Base-by-base conservation (phyloP, 192 early-diverging fungal genomes). In the Backusella parvicylindrica region DNA sequence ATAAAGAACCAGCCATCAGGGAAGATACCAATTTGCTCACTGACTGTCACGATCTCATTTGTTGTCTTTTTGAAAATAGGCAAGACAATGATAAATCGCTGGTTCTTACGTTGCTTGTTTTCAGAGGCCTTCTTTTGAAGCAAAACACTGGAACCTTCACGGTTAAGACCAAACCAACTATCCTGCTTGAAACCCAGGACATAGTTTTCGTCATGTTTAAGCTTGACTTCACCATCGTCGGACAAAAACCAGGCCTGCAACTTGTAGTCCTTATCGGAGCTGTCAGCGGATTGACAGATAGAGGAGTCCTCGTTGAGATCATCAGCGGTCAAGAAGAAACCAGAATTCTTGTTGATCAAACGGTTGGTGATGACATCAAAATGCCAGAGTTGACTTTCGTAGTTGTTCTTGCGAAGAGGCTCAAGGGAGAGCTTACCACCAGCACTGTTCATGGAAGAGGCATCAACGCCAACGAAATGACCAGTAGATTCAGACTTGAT, bases 1-100 rank as follows among this genome's bases (percentile, higher is more conserved):
- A 83, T 74, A 63, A 81, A 83, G 66, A 83, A 83, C 73, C 73
- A 83, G 8, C 80, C 80, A 60, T 77, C 76, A 49, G 75, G 79
- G 70, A 80, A 80, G 3, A 68, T 26, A 56, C 65, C 70, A 21
- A 50, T 23, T 2, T 41, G 69, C 8, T 77, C 69, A 43, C 32
- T 49, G 9, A 49, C 35, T 1, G 70, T 72, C 5, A 32, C 56
- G 30, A 73, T 40, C 35, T 64, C 31, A 23, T 5, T 65, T 2
- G 36, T 40, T 23, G 49, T 64, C 41, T 77, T 65, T 31, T 77
- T 77, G 76, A 77, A 77, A 41, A 78, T 72, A 35, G 77, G 77
- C 12, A 78, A 56, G 3, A 68, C 47, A 32, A 73, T 9, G 21
- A 67, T 26, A 63, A 78, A 78, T 6, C 26, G 67, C 26, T 78